Conservation (phyloP, 2,329 filamentous ascomycete species). For the Cercospora zeina region DNA sequence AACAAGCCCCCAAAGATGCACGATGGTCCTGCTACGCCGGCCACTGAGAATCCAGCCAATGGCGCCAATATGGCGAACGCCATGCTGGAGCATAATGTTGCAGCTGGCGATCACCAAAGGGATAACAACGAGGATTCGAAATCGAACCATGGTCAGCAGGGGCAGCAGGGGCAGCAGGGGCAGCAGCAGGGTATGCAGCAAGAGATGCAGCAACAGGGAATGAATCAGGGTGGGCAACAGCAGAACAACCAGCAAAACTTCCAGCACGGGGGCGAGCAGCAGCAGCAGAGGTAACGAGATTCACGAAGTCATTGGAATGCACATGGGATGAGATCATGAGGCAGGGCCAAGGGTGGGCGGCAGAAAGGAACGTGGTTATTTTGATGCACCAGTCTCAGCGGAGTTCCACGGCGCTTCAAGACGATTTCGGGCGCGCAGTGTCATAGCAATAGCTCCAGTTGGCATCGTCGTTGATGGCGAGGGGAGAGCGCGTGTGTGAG, state of each 20-base stretch:
- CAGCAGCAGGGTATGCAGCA: slow-evolving; percentile 6
- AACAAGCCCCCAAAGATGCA: slow-evolving; percentile 16
- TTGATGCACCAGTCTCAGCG: slow-evolving; percentile 14
- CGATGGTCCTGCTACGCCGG: slow-evolving; percentile 12
- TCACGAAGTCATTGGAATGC: slow-evolving; percentile 13
- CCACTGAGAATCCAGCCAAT: slow-evolving; percentile 16
- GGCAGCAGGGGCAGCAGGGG: slow-evolving; percentile 6
- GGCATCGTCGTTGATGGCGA: slow-evolving; percentile 3
- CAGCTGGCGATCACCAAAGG: slow-evolving; percentile 2
- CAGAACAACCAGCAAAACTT: slow-evolving; percentile 8
- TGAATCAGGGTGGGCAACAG: neutral
- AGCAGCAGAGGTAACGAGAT: slow-evolving; percentile 16
- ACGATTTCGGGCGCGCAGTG: slow-evolving; percentile 13
- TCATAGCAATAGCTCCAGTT: slow-evolving; percentile 15
- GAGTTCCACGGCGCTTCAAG: slow-evolving; percentile 12
- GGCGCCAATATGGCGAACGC: slow-evolving; percentile 18
- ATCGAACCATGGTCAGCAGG: slow-evolving; percentile 2
- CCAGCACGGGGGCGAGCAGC: slow-evolving; percentile 9
- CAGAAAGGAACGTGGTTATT: slow-evolving; percentile 4
- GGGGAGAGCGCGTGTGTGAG: neutral
- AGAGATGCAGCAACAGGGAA: neutral
- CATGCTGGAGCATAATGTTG: slow-evolving; percentile 10
- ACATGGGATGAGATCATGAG: slow-evolving; percentile 11
- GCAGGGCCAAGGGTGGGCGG: neutral
- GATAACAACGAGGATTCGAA: neutral